Evolutionary conservation across 768 basidiomycete species (phyloP), one percentile per base, ranked within the genome.

Genomic region (Cystobasidium tubakii): DNA sequence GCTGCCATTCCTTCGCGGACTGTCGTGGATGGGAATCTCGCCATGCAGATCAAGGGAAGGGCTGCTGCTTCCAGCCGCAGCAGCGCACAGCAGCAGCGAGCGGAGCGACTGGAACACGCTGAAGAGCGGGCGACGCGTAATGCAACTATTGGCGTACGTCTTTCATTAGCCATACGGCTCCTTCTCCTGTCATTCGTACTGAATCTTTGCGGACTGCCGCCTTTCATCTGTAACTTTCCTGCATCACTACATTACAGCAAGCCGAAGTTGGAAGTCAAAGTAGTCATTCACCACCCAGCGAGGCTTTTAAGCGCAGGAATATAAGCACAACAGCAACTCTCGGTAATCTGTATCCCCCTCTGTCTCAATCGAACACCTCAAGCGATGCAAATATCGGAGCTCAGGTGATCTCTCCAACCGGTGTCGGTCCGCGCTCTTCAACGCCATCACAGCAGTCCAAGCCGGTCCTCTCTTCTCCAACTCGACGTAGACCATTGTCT

Each of bases 331-430:
- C 4, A 34, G 57, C 57, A 17, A 27, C 29, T 60, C 33, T 60
- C 29, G 33, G 33, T 12, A 34, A 60, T 60, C 25, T 60, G 57
- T 60, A 60, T 34, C 57, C 57, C 6, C 57, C 57, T 60, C 25
- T 60, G 6, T 60, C 57, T 4, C 57, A 9, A 15, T 60, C 57
- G 4, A 60, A 60, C 21, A 50, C 46, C n/a, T 50, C 46, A 3
- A 50, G 21, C n/a, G 46, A 9, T 50, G 3, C n/a, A 50, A 50
- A 50, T 9, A n/a, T n/a, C 3, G n/a, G n/a, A 9, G 9, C 21
- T 12, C 46, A 50, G 12, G 46, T n/a, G 46, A 17, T n/a, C 46
- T 9, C 46, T 50, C n/a, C 46, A 50, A 50, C 46, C 46, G 46
- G 21, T 50, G 21, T 50, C 46, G 46, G 46, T 50, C 46, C 46